A percentile compares a stretch with the other conserved stretches of the same genome.
Evolutionary conservation across 1,139 yeast genomes (phyloP).

Genomic region (Protomyces inouyei): DNA sequence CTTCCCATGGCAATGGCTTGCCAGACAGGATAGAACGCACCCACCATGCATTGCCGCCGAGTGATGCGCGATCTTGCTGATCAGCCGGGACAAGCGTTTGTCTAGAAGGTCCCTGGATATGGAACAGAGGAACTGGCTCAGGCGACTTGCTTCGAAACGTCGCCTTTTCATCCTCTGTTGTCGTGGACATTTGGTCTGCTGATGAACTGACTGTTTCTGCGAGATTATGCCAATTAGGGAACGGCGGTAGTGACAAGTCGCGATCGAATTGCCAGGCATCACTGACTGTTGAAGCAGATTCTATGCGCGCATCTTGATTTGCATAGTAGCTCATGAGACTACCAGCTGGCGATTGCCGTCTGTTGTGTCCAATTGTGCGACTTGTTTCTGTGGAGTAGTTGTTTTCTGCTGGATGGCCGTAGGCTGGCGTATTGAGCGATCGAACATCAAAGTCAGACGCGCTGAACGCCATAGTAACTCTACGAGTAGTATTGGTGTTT

Average conservation of each 20-base stretch:
- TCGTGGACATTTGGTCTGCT: background rate
- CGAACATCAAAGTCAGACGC: background rate
- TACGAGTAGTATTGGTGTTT: background rate
- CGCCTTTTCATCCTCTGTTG: background rate
- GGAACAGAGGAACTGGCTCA: background rate
- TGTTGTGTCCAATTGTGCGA: no score
- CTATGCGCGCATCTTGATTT: background rate
- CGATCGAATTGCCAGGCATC: background rate
- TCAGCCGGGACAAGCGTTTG: background rate
- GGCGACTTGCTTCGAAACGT: background rate
- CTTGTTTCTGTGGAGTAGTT: background rate
- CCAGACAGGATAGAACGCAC: background rate
- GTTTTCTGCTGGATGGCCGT: background rate
- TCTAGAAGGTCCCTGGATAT: background rate
- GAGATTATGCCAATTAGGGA: background rate
- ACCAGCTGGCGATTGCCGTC: background rate
- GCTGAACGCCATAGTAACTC: background rate
- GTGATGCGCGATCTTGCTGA: background rate
- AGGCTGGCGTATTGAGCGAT: background rate
- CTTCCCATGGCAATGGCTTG: background rate
- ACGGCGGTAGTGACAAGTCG: background rate
- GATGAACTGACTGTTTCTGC: background rate
- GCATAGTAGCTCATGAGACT: background rate
- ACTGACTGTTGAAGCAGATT: background rate
- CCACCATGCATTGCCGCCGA: background rate